These are phyloP conservation scores for Pseudoscleropodium purum DNA, from an alignment of 225 moss, liverwort and hornwort genomes.

Conservation along the genomic window DNA sequence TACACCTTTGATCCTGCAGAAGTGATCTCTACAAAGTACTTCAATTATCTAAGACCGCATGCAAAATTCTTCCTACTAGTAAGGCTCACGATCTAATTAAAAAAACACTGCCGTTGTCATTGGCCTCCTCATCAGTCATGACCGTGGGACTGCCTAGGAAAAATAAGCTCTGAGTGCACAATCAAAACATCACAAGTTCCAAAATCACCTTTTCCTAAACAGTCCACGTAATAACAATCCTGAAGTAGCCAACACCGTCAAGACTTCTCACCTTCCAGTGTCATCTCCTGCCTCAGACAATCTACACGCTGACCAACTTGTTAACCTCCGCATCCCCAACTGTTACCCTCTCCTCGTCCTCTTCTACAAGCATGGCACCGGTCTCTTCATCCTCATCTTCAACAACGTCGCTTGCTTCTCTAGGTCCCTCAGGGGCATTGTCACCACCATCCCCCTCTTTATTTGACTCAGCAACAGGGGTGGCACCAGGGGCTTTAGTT, in stretches of 20 bases:
- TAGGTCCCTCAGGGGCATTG: slow-evolving; percentile 21
- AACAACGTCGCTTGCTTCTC: slow-evolving; percentile 28
- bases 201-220: slow-evolving; percentile 33
- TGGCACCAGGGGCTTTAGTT: slow-evolving; percentile 21
- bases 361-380: slow-evolving; percentile 41
- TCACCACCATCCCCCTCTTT: slow-evolving; percentile 41
- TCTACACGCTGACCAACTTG: slow-evolving; percentile 28
- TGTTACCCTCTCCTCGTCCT: slow-evolving; percentile 34
- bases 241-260: slow-evolving; percentile 48
- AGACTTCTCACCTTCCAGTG: slow-evolving; percentile 37
- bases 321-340: slow-evolving; percentile 30
- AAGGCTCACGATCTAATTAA: not conserved
- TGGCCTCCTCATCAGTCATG: slow-evolving; percentile 21
- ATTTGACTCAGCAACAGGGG: slow-evolving; percentile 12
- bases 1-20: slow-evolving; percentile 24
- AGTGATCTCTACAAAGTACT: slow-evolving; percentile 10
- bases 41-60: slow-evolving; percentile 14
- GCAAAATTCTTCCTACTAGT: slow-evolving; percentile 15
- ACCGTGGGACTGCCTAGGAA: not conserved
- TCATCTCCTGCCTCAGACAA: slow-evolving; percentile 21
- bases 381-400: slow-evolving; percentile 67
- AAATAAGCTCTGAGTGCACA: not conserved
- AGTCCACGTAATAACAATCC: slow-evolving; percentile 46
- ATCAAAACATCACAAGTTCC: not conserved
- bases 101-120: slow-evolving; percentile 8